Evolutionary conservation across 2,329 filamentous ascomycete genomes (phyloP).

Genomic region (Clathrospora elynae): DNA sequence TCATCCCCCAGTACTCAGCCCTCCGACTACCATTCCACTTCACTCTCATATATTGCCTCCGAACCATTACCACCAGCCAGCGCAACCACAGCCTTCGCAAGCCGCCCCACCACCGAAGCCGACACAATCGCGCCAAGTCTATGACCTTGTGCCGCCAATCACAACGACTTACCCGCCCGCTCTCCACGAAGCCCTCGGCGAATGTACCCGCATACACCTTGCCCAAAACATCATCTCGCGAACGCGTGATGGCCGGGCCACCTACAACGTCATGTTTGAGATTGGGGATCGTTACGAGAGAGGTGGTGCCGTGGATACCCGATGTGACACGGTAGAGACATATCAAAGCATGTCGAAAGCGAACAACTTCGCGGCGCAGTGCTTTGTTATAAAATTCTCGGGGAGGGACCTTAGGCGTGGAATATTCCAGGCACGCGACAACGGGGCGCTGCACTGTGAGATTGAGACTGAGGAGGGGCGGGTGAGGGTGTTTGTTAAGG

Average conservation of each 20-base stretch:
- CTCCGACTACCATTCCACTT: conserved; percentile 3
- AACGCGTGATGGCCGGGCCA: conserved; percentile 2
- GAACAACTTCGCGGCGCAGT: conserved; percentile 11
- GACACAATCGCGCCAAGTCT: conserved; percentile 6
- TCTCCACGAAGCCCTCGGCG: conserved; percentile 9
- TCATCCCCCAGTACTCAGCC: conserved; percentile 9
- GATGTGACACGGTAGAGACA: conserved; percentile 1
- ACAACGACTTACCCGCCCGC: conserved; percentile 20
- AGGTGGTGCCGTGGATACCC: conserved; percentile 4
- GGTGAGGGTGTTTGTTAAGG: too few species aligned
- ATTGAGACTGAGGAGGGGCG: conserved; percentile 3
- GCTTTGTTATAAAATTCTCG: conserved; percentile 10
- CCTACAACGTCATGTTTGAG: conserved; percentile 5
- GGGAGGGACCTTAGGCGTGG: conserved; percentile 1
- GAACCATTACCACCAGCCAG: not conserved
- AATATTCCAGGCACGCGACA: conserved; percentile 8
- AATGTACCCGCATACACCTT: conserved; percentile 12
- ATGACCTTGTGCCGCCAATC: too few species aligned
- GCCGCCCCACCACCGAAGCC: conserved; percentile 11
- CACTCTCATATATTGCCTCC: conserved; percentile 2
- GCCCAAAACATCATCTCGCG: too few species aligned
- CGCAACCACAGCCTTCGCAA: conserved; percentile 17
- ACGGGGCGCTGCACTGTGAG: conserved; percentile 11
- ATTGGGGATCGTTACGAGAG: conserved; percentile 1
- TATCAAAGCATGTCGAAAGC: conserved; percentile 6